A percentile compares a stretch with the other conserved stretches of the same genome.
phyloP scores from a whole-genome alignment of 148 eudicot species.

The Selenicereus undatus region DNA sequence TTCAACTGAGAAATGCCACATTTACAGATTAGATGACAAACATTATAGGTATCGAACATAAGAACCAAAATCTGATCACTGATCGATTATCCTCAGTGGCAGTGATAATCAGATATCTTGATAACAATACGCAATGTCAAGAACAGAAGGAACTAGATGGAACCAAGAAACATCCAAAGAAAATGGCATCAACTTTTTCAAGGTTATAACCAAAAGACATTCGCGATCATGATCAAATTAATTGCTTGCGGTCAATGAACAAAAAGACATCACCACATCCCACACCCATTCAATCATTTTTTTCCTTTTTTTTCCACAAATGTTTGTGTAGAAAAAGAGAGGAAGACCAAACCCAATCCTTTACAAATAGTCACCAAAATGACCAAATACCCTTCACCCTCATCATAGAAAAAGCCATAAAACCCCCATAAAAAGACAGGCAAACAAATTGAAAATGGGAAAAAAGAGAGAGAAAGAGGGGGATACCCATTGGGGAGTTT shows the following conservation, averaged over 20 bases:
- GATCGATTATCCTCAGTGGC: background rate
- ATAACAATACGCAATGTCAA: background rate
- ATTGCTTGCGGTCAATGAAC: background rate
- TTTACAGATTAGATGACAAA: background rate
- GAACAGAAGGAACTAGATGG: background rate
- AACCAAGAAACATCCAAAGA: background rate
- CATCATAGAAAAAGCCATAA: constrained; percentile 1
- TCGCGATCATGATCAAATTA: background rate
- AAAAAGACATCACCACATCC: background rate
- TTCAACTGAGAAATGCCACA: constrained; percentile 1
- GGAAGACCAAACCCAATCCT: background rate
- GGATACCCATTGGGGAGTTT: constrained; percentile 76
- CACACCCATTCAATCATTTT: too few relatives aligned
- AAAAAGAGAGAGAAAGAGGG: background rate
- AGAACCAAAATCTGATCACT: background rate
- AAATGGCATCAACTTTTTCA: background rate
- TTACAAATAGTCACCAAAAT: background rate
- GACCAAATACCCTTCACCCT: background rate
- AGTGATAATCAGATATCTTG: background rate
- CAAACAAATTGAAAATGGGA: background rate
- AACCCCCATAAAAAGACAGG: constrained; percentile 4
- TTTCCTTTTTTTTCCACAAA: background rate
- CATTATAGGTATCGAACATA: background rate
- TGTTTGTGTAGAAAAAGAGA: background rate
- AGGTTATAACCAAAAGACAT: background rate